Evolutionary conservation across 164 flowering plant species (phyloP), one percentile per base, ranked within the genome.

Genomic region (Annona squamosa): DNA sequence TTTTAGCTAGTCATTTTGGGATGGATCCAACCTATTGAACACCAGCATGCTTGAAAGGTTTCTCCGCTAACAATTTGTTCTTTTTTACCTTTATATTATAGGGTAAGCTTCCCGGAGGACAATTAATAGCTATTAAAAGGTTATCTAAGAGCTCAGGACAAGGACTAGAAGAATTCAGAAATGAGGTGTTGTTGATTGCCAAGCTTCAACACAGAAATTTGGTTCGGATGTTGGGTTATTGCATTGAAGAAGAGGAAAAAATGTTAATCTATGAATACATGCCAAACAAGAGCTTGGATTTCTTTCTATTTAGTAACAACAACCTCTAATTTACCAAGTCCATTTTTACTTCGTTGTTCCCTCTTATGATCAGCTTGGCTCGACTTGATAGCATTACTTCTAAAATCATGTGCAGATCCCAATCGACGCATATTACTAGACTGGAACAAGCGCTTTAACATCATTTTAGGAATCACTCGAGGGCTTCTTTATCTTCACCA

Each of bases 401-500:
- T 16, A 66, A 66, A 10, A 2, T 17, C 2, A 59, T 68, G 59
- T 75, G 56, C 87, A 69, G 71, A 69, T 57, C 62, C 16, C 10
- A 42, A 3, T 6, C 74, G 44, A 41, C 46, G 67, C 2, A 18
- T 3, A 3, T 69, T 44, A 18, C 42, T 82, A n/a, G 72, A 73
- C 46, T 82, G 85, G 81, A 19, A 48, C 13, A 76, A 47, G n/a
- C 80, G 81, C 12, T 75, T 72, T 48, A 72, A 67, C 41, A 80
- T 80, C 18, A 78, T 82, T 2, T 52, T 16, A 10, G 91, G 91
- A 9, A 80, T 87, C 26, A 84, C 88, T 16, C 78, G 86, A 59
- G 91, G 91, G 17, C 57, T 89, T 68, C 79, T 85, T 10, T 89
- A 89, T 71, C 86, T 89, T 56, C 93, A 89, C 47, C 85, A 82